A percentile compares a stretch with the other conserved stretches of the same genome.
phyloP scores from a whole-genome alignment of 2,329 filamentous ascomycete species.

The Penicillium sp. region DNA sequence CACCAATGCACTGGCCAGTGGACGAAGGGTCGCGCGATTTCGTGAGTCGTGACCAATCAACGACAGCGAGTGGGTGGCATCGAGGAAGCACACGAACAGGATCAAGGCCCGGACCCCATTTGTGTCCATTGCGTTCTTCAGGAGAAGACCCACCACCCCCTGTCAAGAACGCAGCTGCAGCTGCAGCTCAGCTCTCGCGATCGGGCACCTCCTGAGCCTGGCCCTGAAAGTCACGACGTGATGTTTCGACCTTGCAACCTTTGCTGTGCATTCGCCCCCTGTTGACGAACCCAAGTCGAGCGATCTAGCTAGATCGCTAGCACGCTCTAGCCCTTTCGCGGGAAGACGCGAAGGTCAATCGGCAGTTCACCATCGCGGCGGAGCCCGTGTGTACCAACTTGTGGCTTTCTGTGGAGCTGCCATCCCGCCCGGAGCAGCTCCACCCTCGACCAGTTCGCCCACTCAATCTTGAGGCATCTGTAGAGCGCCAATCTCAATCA shows the following conservation, averaged over 20 bases:
- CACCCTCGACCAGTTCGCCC: constrained; percentile 9
- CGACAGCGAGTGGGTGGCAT: background rate
- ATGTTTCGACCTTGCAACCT: background rate
- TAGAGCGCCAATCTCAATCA: constrained; percentile 22
- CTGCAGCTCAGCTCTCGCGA: background rate
- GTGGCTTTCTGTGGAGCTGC: constrained; percentile 13
- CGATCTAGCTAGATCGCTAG: background rate
- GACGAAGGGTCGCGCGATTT: background rate
- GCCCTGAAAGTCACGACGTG: too few species aligned
- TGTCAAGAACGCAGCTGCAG: background rate
- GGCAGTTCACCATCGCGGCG: constrained; percentile 8
- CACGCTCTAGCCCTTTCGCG: background rate
- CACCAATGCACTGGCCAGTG: background rate
- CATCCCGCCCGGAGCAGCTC: constrained; percentile 15
- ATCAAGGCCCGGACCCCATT: background rate
- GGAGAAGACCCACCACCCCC: background rate
- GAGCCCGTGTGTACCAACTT: background rate
- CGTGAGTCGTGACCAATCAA: background rate
- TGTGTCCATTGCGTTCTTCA: constrained; percentile 3
- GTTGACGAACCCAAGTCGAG: background rate
- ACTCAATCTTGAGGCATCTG: constrained; percentile 18
- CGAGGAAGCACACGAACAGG: constrained; percentile 1
- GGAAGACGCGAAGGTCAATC: background rate
- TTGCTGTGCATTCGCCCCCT: too few species aligned
- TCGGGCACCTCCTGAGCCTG: too few species aligned